Conservation (phyloP, 2,329 filamentous ascomycete species). For the Parastagonospora nodorum region DNA sequence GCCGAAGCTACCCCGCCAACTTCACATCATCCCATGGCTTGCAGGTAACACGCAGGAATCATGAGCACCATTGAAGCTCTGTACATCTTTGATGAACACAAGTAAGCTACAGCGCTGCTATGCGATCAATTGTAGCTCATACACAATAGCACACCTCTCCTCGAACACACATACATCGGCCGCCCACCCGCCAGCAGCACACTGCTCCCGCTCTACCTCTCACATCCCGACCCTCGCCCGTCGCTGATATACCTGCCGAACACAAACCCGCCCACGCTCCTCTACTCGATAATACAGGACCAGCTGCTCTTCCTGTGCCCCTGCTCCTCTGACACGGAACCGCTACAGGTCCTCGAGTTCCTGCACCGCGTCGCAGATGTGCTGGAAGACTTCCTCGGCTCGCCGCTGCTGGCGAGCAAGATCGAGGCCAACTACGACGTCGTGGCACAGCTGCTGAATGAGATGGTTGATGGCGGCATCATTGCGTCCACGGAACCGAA, state of each 20-base stretch:
- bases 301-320: conserved; percentile 86
- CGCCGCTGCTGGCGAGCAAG: conserved; percentile 82
- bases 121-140: conserved; percentile 10
- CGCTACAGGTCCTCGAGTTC: conserved; percentile 89
- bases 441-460: conserved; percentile 86
- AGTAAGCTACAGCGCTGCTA: conserved; percentile 61
- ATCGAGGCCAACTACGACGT: conserved; percentile 92
- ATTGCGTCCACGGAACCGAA: conserved; percentile 92
- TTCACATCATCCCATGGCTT: conserved; percentile 22
- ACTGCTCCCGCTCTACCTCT: conserved; percentile 84
- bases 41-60: conserved; percentile 19
- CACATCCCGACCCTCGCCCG: conserved; percentile 78
- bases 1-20: neutral
- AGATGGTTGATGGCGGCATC: conserved; percentile 96
- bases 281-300: conserved; percentile 87
- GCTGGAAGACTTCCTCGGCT: conserved; percentile 90
- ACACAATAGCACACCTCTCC: conserved; percentile 72
- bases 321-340: conserved; percentile 83
- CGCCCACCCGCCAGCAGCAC: conserved; percentile 77
- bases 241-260: conserved; percentile 84
- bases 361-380: conserved; percentile 91
- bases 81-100: conserved; percentile 95
- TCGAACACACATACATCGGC: conserved; percentile 86
- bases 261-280: conserved; percentile 81
- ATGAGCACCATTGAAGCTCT: conserved; percentile 86